These are phyloP conservation scores for Dryas octopetala DNA, from an alignment of 306 rosid genomes.

Conservation along the genomic window DNA sequence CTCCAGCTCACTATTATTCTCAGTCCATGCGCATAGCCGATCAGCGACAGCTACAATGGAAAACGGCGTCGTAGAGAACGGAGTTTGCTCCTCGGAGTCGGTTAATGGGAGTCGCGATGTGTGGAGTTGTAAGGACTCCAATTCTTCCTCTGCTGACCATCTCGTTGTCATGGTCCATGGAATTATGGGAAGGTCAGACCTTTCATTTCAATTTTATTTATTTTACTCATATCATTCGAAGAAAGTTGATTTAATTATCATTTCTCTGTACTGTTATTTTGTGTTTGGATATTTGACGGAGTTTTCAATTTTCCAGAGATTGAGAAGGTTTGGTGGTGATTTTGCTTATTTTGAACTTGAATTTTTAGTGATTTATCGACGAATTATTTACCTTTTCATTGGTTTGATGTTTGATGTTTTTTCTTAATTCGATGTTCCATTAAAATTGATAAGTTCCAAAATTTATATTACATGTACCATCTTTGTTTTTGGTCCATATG, in stretches of 20 bases:
- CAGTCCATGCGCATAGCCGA: conserved; percentile 10
- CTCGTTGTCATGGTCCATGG: conserved; percentile 95
- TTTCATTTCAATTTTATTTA: neutral
- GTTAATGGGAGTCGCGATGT: conserved; percentile 63
- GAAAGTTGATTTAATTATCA: neutral
- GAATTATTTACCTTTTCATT: neutral
- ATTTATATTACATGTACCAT: neutral
- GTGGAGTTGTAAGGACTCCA: conserved; percentile 69
- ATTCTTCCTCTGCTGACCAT: conserved; percentile 80
- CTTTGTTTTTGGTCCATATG: neutral
- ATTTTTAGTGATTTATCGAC: neutral
- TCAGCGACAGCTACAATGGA: conserved; percentile 42
- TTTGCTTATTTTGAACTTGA: neutral
- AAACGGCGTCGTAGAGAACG: conserved; percentile 42
- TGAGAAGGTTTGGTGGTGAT: neutral
- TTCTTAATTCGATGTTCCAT: neutral
- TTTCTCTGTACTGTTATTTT: neutral
- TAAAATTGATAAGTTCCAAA: neutral
- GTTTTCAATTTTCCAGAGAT: neutral
- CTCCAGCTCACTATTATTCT: neutral
- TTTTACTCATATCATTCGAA: neutral
- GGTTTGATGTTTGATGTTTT: neutral
- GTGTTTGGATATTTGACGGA: too few relatives aligned
- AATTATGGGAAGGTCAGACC: conserved; percentile 75
- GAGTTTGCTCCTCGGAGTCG: conserved; percentile 60